Evolutionary conservation across 2,329 filamentous ascomycete species (phyloP), one percentile per base, ranked within the genome.

Genomic region (Sordariomycetes sp.): DNA sequence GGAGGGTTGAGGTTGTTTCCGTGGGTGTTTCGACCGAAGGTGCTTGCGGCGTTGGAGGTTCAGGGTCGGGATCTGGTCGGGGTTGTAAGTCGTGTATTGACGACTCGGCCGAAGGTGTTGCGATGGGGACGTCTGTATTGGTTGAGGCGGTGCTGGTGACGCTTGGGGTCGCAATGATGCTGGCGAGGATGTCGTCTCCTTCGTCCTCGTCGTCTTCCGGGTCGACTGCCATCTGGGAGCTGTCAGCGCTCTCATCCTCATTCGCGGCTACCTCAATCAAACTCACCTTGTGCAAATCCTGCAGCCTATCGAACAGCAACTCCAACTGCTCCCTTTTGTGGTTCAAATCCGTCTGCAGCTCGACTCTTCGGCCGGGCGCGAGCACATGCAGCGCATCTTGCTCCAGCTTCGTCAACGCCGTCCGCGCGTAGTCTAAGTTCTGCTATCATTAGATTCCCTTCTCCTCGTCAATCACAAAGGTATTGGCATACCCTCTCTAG

Each of bases 381-480:
- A 79, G 79, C 41, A 78, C 59, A n/a, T 57, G 62, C 11, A 73
- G 57, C 6, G 75, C 69, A 45, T 82, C 75, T 46, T 85, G 81
- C 52, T 87, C 84, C 27, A 86, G 69, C 39, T 70, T 77, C 15
- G 80, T 70, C 36, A 88, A 72, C 20, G 84, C 68, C 1, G 68
- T 70, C 26, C 78, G 75, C 15, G 84, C 83, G 51, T 83, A 75
- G 44, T 82, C 73, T 40, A 90, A 64, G 47, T 86, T 88, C 75
- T 84, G 41, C 12, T 86, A 87, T 74, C 82, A 23, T 21, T 17
- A 33, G 14, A 16, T n/a, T 14, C 5, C 5, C 8, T 32, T 32
- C 30, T 21, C 18, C 18, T 15, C 23, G 24, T 10, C 32, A 19
- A 15, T 19, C 6, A 23, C 12, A n/a, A 29, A 15, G 60, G 20